Evolutionary conservation across 2,329 filamentous ascomycete species (phyloP).

Genomic region (Aspergillus phoenicis): DNA sequence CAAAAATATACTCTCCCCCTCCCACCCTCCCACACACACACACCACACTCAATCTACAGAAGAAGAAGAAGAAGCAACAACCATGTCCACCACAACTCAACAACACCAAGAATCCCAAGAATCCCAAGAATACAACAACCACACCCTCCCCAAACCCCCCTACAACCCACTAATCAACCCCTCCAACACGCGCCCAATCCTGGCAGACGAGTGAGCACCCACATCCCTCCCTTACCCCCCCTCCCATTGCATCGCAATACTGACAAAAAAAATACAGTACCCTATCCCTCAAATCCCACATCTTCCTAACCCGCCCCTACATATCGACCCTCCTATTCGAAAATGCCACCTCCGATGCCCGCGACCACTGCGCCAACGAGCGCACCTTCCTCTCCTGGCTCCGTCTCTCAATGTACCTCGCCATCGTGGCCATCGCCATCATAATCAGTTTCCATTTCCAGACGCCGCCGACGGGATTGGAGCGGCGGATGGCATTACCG

Average conservation of each 20-base stretch:
- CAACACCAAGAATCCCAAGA: background rate
- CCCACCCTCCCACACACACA: too few species aligned
- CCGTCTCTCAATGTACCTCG: conserved; percentile 85
- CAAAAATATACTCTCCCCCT: too few species aligned
- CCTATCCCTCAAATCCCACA: conserved; percentile 28
- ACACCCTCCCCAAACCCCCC: background rate
- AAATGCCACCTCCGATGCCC: conserved; percentile 66
- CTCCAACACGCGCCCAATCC: background rate
- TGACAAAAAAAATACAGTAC: conserved; percentile 19
- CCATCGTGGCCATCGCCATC: conserved; percentile 85
- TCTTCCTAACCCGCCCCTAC: conserved; percentile 58
- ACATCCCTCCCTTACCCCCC: background rate
- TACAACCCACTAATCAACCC: conserved; percentile 7
- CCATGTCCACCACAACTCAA: background rate
- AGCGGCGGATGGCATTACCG: conserved; percentile 76
- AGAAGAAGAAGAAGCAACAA: background rate
- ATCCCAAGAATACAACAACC: background rate
- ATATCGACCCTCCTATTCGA: conserved; percentile 66
- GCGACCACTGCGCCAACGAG: conserved; percentile 68
- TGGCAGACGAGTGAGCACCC: background rate
- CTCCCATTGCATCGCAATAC: too few species aligned
- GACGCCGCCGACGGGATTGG: conserved; percentile 66
- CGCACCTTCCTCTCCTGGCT: conserved; percentile 87
- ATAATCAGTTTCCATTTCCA: conserved; percentile 92
- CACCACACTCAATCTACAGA: too few species aligned